These are phyloP conservation scores for Cutaneotrichosporon mucoides DNA, from an alignment of 1,284 basidiomycete genomes.

Conservation along the genomic window DNA sequence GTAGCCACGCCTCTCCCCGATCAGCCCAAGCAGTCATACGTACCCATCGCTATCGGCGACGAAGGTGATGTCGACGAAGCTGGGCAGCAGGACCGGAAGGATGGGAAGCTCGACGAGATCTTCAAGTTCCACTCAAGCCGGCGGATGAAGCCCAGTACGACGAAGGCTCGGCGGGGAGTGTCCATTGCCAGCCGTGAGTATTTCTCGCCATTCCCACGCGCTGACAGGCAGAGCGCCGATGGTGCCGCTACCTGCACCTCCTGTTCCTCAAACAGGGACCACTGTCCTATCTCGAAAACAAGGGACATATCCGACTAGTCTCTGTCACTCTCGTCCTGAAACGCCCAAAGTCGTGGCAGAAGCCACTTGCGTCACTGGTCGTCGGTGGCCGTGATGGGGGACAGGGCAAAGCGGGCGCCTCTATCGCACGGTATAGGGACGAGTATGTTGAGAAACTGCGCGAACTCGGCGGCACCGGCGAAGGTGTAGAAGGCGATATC, in stretches of 20 bases:
- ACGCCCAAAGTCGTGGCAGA: constrained; percentile 32
- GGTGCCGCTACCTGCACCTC: constrained; percentile 40
- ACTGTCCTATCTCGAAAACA: constrained; percentile 18
- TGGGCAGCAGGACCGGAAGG: constrained; percentile 33
- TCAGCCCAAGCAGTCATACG: constrained; percentile 11
- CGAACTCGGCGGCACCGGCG: not conserved
- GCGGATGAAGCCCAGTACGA: constrained; percentile 41
- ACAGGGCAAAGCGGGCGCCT: constrained; percentile 2
- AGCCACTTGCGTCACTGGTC: constrained; percentile 32
- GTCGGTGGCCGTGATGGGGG: constrained; percentile 20
- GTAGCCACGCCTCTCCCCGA: not conserved
- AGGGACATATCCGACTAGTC: constrained; percentile 25
- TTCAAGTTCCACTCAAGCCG: constrained; percentile 41
- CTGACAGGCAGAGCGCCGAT: constrained; percentile 20
- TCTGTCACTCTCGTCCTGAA: constrained; percentile 33
- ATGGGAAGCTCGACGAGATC: constrained; percentile 39
- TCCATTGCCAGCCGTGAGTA: constrained; percentile 32
- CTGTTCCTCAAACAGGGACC: constrained; percentile 33
- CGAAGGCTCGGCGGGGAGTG: constrained; percentile 30
- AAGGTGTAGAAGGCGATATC: constrained; percentile 6
- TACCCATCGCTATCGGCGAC: constrained; percentile 37
- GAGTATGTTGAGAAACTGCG: constrained; percentile 3
- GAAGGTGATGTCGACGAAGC: constrained; percentile 15
- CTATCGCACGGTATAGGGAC: constrained; percentile 2
- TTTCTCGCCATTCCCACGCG: too few species aligned